phyloP scores from a whole-genome alignment of 257 asterid species.

The Solanum peruvianum region DNA sequence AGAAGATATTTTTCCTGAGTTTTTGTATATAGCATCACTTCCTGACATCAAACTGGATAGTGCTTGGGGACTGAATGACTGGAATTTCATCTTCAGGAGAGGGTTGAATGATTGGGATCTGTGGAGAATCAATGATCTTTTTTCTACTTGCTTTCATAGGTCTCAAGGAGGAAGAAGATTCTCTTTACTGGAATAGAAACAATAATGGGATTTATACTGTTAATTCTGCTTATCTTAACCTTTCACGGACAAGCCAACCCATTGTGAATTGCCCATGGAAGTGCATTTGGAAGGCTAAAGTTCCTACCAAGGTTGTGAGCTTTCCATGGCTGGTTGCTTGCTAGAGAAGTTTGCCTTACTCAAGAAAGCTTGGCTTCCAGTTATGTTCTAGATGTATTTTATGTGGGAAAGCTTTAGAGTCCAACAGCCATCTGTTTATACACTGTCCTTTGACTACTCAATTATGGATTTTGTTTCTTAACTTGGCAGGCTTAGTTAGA shows the following conservation, averaged over 20 bases:
- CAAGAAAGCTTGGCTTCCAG: neutral
- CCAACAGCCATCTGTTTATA: neutral
- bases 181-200: neutral
- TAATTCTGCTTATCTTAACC: neutral
- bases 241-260: neutral
- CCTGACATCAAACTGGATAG: neutral
- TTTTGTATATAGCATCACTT: neutral
- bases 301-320: neutral
- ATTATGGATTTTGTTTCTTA: neutral
- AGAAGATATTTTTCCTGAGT: neutral
- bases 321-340: neutral
- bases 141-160: neutral
- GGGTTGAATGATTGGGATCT: neutral
- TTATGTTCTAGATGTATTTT: neutral
- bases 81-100: neutral
- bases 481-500: neutral
- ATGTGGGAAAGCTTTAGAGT: neutral
- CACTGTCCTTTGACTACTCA: neutral
- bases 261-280: neutral
- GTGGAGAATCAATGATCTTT: neutral
- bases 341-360: neutral
- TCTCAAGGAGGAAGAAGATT: neutral
- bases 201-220: neutral
- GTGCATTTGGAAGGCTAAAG: neutral
- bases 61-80: neutral